Evolutionary conservation across 257 asterid species (phyloP).

Genomic region (Linaria vulgaris): DNA sequence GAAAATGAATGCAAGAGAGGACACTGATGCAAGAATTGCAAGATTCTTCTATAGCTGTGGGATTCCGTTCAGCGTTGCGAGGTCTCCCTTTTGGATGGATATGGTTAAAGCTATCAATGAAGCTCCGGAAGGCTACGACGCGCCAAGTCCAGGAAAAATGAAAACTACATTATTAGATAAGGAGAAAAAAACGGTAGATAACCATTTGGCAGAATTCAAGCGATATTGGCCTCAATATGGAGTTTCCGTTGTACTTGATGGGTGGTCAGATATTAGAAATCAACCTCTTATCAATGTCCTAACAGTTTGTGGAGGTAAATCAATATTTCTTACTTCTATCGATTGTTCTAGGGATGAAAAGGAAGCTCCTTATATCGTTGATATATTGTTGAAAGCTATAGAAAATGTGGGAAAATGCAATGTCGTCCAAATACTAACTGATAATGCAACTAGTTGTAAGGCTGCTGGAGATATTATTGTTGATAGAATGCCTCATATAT

Average conservation of each 20-base stretch:
- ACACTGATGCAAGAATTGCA: slow-evolving; percentile 1
- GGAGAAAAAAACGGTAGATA: slow-evolving; percentile 17
- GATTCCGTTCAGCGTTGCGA: slow-evolving; percentile 12
- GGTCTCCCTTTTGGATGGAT: slow-evolving; percentile 18
- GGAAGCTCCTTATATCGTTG: slow-evolving; percentile 1
- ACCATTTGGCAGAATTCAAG: not conserved
- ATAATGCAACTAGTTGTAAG: slow-evolving; percentile 11
- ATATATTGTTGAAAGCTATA: slow-evolving; percentile 13
- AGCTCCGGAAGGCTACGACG: slow-evolving; percentile 17
- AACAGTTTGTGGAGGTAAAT: slow-evolving; percentile 4
- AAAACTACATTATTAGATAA: slow-evolving; percentile 15
- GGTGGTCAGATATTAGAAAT: not conserved
- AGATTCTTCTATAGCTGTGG: slow-evolving; percentile 12
- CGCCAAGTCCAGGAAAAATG: slow-evolving; percentile 18
- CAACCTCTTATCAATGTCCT: slow-evolving; percentile 4
- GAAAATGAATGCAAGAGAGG: slow-evolving; percentile 2
- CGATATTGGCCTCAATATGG: slow-evolving; percentile 19
- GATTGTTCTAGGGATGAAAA: slow-evolving; percentile 11
- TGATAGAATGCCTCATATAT: not conserved
- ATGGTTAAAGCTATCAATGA: slow-evolving; percentile 20
- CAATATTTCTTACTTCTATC: not conserved
- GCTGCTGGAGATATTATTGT: not conserved
- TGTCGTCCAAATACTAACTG: not conserved
- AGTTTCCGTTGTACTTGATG: slow-evolving; percentile 13
- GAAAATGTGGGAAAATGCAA: slow-evolving; percentile 13